Conservation (phyloP, 179 eudicot species). For the Actinidia arguta region DNA sequence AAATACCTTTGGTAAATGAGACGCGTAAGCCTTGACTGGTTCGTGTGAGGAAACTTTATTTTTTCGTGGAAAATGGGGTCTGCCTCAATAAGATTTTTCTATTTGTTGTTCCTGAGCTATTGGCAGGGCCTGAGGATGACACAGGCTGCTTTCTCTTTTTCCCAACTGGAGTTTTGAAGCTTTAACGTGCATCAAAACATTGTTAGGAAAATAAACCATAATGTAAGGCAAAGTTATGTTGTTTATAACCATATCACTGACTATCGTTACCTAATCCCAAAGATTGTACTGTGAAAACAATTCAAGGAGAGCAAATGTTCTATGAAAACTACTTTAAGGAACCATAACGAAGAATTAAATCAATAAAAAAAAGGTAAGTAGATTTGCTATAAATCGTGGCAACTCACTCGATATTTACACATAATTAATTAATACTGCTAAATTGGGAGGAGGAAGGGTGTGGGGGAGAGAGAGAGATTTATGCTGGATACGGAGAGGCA, state of each 20-base stretch:
- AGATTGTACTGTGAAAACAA: not conserved
- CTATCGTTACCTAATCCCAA: not conserved
- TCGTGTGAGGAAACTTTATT: slow-evolving; percentile 52
- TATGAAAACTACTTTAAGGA: not conserved
- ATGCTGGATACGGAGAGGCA: too few species aligned
- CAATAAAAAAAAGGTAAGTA: too few species aligned
- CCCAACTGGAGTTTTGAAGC: slow-evolving; percentile 82
- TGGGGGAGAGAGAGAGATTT: not conserved
- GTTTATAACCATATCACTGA: not conserved
- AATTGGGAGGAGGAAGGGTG: not conserved
- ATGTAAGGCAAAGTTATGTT: not conserved
- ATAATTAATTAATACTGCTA: not conserved
- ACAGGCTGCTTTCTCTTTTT: slow-evolving; percentile 94
- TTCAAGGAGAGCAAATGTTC: not conserved
- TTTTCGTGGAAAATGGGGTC: slow-evolving; percentile 56
- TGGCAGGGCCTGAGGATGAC: slow-evolving; percentile 95
- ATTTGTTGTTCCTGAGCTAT: slow-evolving; percentile 97
- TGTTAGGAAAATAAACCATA: slow-evolving; percentile 37
- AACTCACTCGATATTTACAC: not conserved
- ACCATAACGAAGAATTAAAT: not conserved
- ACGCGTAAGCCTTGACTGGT: slow-evolving; percentile 52
- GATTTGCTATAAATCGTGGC: too few species aligned
- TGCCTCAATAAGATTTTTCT: slow-evolving; percentile 58
- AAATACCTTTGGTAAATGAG: slow-evolving; percentile 66
- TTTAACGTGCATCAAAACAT: slow-evolving; percentile 44